Evolutionary conservation across 768 basidiomycete species (phyloP), one percentile per base, ranked within the genome.

Genomic region (Roridomyces roridus): DNA sequence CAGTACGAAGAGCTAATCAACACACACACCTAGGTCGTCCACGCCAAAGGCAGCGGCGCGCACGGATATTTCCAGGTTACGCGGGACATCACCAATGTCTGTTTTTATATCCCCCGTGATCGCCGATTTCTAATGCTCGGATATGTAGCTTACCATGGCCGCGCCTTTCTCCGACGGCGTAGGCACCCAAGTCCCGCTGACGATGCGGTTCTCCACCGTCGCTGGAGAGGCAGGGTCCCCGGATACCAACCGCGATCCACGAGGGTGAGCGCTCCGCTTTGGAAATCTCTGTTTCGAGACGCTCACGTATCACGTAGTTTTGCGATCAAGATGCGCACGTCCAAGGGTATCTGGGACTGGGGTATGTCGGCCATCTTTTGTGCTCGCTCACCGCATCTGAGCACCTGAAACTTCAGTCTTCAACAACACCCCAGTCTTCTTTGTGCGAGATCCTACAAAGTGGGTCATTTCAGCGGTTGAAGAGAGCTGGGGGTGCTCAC

Each of bases 11-110:
- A n/a, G n/a, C n/a, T n/a, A n/a, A n/a, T n/a, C n/a, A 29, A 42
- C 8, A 7, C 34, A 12, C 4, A 5, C 21, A 6, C 18, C 20
- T 34, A 60, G 59, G 56, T 62, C 23, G 61, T 62, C 3, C 61
- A 62, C 26, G 61, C 61, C 8, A 62, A 62, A 24, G 60, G 60
- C 17, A 62, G 60, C 18, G 60, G 60, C 18, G 60, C 60, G 29
- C 60, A 62, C 24, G 60, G 60, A 24, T 62, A 62, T 34, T 55
- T 62, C 20, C 55, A 62, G 43, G 60, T 62, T 45, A 62, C 60
- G 17, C 51, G 52, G 6, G 61, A 62, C 29, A 55, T 62, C 26
- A 26, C 36, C 28, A 58, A 62, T 44, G 61, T 62, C 48, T 18
- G 17, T 9, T 25, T 35, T 5, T 20, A 4, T 23, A 10, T 15